A percentile compares a stretch with the other conserved stretches of the same genome.
Conservation (phyloP, 2,329 filamentous ascomycete genomes). For the Hymenoscyphus fructigenus region DNA sequence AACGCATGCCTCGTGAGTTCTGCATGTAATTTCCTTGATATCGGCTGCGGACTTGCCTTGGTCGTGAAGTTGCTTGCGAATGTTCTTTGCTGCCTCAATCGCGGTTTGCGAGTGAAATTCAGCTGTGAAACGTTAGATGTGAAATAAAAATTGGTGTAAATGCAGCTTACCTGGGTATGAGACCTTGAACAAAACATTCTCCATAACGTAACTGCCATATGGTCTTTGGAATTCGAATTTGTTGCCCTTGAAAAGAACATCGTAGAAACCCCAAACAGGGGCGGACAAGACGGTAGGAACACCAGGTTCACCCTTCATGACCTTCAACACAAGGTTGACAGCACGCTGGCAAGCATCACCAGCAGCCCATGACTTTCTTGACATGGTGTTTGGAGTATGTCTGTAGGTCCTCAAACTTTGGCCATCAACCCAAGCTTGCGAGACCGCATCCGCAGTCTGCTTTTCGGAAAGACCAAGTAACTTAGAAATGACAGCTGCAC, state of each 20-base stretch:
- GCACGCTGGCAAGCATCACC: conserved; percentile 96
- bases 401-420: conserved; percentile 96
- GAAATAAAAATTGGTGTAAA: background rate
- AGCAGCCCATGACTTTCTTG: conserved; percentile 97
- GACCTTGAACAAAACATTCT: conserved; percentile 99
- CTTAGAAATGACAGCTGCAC: conserved; percentile 89
- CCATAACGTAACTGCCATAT: conserved; percentile 99
- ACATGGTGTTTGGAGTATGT: conserved; percentile 99
- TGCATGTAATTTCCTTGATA: conserved; percentile 89
- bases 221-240: conserved; percentile 94
- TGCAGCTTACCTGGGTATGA: conserved; percentile 79
- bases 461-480: conserved; percentile 87
- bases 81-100: conserved; percentile 88
- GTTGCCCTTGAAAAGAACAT: conserved; percentile 94
- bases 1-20: conserved; percentile 96
- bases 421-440: conserved; percentile 96
- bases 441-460: conserved; percentile 93
- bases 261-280: conserved; percentile 97
- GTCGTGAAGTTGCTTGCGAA: conserved; percentile 78
- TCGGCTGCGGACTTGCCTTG: conserved; percentile 90
- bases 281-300: conserved; percentile 91
- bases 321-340: conserved; percentile 87
- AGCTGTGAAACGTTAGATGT: conserved; percentile 48
- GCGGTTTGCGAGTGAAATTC: conserved; percentile 99
- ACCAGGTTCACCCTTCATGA: conserved; percentile 86